A percentile compares a stretch with the other conserved stretches of the same genome.
phyloP scores from a whole-genome alignment of 2,329 filamentous ascomycete species.

The Apiospora marii region DNA sequence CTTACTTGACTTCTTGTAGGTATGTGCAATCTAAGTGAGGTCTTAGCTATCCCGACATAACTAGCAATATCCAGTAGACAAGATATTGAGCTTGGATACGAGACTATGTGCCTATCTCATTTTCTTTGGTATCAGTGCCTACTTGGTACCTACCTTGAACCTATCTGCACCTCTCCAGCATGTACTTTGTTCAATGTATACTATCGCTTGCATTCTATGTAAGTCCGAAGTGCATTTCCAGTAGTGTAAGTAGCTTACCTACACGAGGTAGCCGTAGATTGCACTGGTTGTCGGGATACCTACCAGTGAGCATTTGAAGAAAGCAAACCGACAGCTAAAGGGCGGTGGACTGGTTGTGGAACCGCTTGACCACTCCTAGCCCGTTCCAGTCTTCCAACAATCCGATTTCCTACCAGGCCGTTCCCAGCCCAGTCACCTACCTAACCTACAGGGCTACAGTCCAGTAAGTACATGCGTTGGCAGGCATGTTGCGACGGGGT shows the following conservation, averaged over 20 bases:
- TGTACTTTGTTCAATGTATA: not conserved
- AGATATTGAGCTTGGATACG: not conserved
- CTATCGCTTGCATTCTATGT: not conserved
- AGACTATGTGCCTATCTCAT: not conserved
- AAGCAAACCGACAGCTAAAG: not conserved
- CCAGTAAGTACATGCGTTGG: not conserved
- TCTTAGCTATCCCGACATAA: not conserved
- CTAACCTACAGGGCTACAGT: conserved; percentile 15
- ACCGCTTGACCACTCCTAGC: conserved; percentile 17
- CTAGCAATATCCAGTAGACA: not conserved
- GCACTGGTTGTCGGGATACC: not conserved
- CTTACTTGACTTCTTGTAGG: not conserved
- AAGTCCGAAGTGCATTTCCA: not conserved
- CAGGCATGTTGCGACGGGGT: conserved; percentile 15
- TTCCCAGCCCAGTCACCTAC: conserved; percentile 8
- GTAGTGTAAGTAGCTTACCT: not conserved
- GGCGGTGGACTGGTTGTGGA: conserved; percentile 20
- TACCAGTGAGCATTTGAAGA: not conserved
- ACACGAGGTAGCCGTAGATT: not conserved
- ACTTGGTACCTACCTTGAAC: too few species aligned
- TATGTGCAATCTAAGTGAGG: not conserved
- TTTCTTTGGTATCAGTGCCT: not conserved
- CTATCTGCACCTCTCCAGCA: not conserved
- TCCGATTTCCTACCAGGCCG: conserved; percentile 18
- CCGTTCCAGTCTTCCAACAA: conserved; percentile 14